Conservation (phyloP, 2,329 filamentous ascomycete species). For the Penicillium fuscoglaucum region DNA sequence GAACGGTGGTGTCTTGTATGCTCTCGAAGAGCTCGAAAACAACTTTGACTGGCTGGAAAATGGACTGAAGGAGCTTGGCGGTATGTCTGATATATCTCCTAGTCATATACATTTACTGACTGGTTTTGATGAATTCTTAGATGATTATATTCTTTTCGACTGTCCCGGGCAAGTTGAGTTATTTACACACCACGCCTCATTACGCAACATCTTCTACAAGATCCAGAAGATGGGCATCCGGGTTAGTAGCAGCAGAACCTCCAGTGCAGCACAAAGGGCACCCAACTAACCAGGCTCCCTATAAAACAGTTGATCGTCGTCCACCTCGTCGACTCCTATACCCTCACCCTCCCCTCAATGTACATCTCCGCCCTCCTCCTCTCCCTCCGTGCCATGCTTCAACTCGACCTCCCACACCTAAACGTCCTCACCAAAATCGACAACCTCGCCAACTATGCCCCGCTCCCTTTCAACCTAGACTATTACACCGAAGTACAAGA, state of each 20-base stretch:
- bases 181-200: conserved; percentile 89
- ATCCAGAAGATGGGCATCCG: conserved; percentile 90
- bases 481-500: conserved; percentile 98
- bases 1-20: conserved; percentile 89
- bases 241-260: conserved; percentile 55
- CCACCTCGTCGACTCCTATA: conserved; percentile 91
- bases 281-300: conserved; percentile 3
- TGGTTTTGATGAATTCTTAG: conserved; percentile 37
- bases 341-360: conserved; percentile 85
- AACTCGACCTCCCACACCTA: conserved; percentile 93
- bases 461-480: conserved; percentile 90
- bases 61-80: conserved; percentile 71
- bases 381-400: conserved; percentile 92
- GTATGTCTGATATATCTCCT: conserved; percentile 36
- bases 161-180: conserved; percentile 96
- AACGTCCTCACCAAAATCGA: conserved; percentile 98
- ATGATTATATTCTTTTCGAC: conserved; percentile 94
- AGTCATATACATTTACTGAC: too few species aligned
- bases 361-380: conserved; percentile 94
- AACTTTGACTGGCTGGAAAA: conserved; percentile 91
- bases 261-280: not conserved
- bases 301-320: conserved; percentile 76
- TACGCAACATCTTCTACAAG: conserved; percentile 87
- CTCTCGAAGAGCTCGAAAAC: conserved; percentile 89
- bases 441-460: conserved; percentile 80